Conservation (phyloP, 2,329 filamentous ascomycete genomes). For the Ceratocystis lukuohia region DNA sequence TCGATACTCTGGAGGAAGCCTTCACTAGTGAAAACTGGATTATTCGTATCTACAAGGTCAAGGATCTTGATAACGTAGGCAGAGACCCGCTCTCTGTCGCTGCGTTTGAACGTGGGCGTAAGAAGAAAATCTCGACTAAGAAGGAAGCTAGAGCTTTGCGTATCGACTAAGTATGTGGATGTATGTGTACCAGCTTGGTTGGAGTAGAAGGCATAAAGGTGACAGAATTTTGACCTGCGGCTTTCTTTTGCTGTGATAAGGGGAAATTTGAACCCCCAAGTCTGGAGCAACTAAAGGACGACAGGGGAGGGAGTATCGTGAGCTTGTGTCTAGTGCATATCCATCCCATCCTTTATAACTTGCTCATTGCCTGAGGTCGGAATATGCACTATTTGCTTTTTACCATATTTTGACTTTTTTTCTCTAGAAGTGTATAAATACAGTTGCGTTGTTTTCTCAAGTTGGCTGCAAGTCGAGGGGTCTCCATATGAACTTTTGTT, state of each 20-base stretch:
- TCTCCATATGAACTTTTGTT: not conserved
- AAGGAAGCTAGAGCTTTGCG: constrained; percentile 56
- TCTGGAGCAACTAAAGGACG: not conserved
- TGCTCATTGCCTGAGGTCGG: not conserved
- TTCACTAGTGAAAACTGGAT: constrained; percentile 99
- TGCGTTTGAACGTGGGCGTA: constrained; percentile 64
- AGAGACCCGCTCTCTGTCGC: constrained; percentile 62
- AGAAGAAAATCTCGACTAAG: constrained; percentile 65
- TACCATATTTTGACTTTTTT: constrained; percentile 9
- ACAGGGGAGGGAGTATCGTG: not conserved
- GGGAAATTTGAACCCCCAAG: not conserved
- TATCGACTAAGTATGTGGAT: constrained; percentile 44
- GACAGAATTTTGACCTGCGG: constrained; percentile 15
- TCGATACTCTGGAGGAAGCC: constrained; percentile 86
- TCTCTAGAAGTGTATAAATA: constrained; percentile 19
- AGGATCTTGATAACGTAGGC: constrained; percentile 92
- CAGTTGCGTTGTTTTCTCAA: constrained; percentile 5
- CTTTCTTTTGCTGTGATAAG: constrained; percentile 9
- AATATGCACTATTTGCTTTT: not conserved
- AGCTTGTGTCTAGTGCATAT: not conserved
- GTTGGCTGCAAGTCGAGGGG: not conserved
- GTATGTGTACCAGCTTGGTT: not conserved
- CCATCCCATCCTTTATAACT: not conserved
- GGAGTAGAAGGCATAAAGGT: not conserved
- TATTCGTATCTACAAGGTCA: constrained; percentile 99